phyloP scores from a whole-genome alignment of 495 filamentous ascomycete species.

The Neurospora sp. region DNA sequence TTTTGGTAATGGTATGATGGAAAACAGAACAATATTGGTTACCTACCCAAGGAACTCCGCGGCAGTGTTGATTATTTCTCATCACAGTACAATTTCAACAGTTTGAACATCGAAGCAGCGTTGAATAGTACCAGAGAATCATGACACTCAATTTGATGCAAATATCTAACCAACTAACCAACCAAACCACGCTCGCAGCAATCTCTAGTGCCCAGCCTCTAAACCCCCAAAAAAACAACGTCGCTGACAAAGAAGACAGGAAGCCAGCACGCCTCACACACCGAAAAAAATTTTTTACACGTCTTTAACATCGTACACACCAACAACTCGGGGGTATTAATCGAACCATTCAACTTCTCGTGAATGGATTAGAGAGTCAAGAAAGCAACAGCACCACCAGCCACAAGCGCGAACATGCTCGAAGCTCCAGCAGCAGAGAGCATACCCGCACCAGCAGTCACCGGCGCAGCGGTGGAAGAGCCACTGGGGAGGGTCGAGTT shows the following conservation, averaged over 20 bases:
- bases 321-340: not conserved
- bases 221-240: not conserved
- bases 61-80: not conserved
- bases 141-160: not conserved
- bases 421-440: slow-evolving; percentile 25
- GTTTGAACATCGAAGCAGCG: not conserved
- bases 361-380: not conserved
- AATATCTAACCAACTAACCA: not conserved
- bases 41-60: not conserved
- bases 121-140: not conserved
- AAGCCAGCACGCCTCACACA: not conserved
- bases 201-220: not conserved
- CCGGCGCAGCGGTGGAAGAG: slow-evolving; percentile 10
- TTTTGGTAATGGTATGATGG: not conserved
- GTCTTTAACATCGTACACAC: not conserved
- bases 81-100: not conserved
- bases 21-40: not conserved
- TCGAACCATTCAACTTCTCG: not conserved
- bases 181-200: not conserved
- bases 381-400: not conserved
- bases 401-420: slow-evolving; percentile 15
- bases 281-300: not conserved
- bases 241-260: not conserved
- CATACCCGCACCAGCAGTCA: slow-evolving; percentile 23
- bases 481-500: slow-evolving; percentile 14